Evolutionary conservation across 2,329 filamentous ascomycete genomes (phyloP).

Genomic region (Teratosphaeria epicoccoides): DNA sequence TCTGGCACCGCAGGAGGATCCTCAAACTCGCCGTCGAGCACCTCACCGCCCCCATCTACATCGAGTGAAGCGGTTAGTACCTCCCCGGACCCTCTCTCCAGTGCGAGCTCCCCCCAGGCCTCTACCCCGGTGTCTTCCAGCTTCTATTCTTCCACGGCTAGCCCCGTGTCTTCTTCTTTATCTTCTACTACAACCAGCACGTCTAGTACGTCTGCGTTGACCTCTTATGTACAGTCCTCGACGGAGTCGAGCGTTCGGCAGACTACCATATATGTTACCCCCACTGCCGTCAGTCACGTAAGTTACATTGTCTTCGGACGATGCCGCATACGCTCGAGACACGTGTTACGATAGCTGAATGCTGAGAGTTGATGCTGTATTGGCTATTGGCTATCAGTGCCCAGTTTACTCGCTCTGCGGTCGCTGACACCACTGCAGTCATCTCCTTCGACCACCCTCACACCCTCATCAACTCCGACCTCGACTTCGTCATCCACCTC

Average conservation of each 20-base stretch:
- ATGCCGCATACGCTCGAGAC: conserved; percentile 13
- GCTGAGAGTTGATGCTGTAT: not conserved
- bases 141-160: conserved; percentile 8
- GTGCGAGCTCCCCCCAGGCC: conserved; percentile 2
- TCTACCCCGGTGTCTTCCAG: conserved; percentile 1
- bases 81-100: conserved; percentile 4
- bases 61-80: conserved; percentile 17
- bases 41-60: conserved; percentile 3
- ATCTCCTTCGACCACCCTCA: not conserved
- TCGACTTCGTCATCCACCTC: conserved; percentile 7
- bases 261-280: not conserved
- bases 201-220: conserved; percentile 4
- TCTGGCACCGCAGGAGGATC: conserved; percentile 45
- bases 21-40: conserved; percentile 13
- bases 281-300: conserved; percentile 16
- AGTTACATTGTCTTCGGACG: conserved; percentile 17
- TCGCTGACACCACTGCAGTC: not conserved
- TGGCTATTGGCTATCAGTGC: not conserved
- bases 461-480: conserved; percentile 8
- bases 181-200: conserved; percentile 5
- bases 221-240: conserved; percentile 8
- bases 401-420: too few relatives aligned
- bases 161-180: conserved; percentile 9
- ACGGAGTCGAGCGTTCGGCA: not conserved
- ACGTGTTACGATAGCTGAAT: too few relatives aligned